Percentiles rank a stretch among this genome's conserved stretches.
phyloP scores from a whole-genome alignment of 306 rosid genomes.

The Cyclanthera cordifolia region DNA sequence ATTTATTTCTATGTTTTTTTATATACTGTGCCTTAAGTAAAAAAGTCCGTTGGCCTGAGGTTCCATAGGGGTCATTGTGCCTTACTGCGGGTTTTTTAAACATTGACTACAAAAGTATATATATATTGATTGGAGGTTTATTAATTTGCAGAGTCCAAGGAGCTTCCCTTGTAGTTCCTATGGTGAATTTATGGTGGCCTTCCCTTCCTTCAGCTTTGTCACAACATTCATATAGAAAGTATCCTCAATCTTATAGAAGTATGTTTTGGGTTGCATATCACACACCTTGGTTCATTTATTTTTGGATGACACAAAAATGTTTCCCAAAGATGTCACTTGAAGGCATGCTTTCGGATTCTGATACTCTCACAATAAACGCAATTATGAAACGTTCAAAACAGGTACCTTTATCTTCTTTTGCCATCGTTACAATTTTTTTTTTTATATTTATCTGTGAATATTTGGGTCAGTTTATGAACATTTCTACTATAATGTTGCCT shows the following conservation, averaged over 20 bases:
- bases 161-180: constrained; percentile 62
- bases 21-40: no score
- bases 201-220: constrained; percentile 30
- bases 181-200: constrained; percentile 66
- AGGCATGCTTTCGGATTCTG: constrained; percentile 21
- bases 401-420: constrained; percentile 25
- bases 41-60: no score
- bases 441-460: no score
- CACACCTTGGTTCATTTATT: constrained; percentile 54
- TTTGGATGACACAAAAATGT: constrained; percentile 79
- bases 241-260: constrained; percentile 27
- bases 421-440: background rate
- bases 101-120: no score
- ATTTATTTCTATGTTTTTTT: no score
- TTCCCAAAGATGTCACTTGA: constrained; percentile 25
- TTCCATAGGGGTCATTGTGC: no score
- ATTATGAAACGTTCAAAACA: constrained; percentile 22
- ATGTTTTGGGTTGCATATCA: constrained; percentile 43
- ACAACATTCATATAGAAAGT: constrained; percentile 20
- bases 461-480: no score
- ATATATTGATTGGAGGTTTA: background rate
- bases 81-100: no score
- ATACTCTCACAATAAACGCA: constrained; percentile 25
- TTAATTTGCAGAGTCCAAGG: constrained; percentile 49
- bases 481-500: no score